Evolutionary conservation across 106 monocot species (phyloP), one percentile per base, ranked within the genome.

Genomic region (Vanilla planifolia): DNA sequence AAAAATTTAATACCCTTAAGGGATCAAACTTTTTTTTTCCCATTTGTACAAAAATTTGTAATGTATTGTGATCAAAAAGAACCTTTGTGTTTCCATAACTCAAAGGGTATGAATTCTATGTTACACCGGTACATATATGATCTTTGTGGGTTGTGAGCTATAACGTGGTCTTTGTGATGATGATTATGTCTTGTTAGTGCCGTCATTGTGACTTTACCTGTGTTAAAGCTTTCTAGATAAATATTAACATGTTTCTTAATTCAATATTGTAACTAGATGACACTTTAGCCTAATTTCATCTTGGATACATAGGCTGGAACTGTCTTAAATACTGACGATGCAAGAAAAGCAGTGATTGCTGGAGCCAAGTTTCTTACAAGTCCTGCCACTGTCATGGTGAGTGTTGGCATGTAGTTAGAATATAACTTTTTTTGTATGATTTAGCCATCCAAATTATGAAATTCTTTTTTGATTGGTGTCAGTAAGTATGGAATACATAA

Each of bases 321-420:
- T 17, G 64, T 94, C 61, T 74, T 94, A 67, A 78, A 72, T 75
- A 45, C 53, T 26, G 62, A 67, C 20, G 89, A 94, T 86, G 93
- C 89, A 53, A 80, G 71, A 61, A 77, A 70, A 59, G 85, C 83
- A 45, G 59, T 80, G 50, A 61, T 75, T 35, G 89, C 82, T 27
- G 93, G 93, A 2, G 89, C 89, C 33, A 85, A 77, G 67, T 89
- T 94, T 76, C 76, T 94, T 26, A 89, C 89, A 89, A 86, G 89
- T 73, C 93, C 93, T 73, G 51, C 55, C 56, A 89, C 85, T 30
- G 55, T 94, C 55, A 72, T 75, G 80, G 93, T 89, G 45, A 5
- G 74, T 45, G 4, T 42, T 59, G 29, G 56, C 2, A 3, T 45
- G 20, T 45, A 4, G n/a, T 45, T 45, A 19, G 44, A 45, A 17